Evolutionary conservation across 2,329 filamentous ascomycete genomes (phyloP).

Genomic region (Aspergillus terreus): DNA sequence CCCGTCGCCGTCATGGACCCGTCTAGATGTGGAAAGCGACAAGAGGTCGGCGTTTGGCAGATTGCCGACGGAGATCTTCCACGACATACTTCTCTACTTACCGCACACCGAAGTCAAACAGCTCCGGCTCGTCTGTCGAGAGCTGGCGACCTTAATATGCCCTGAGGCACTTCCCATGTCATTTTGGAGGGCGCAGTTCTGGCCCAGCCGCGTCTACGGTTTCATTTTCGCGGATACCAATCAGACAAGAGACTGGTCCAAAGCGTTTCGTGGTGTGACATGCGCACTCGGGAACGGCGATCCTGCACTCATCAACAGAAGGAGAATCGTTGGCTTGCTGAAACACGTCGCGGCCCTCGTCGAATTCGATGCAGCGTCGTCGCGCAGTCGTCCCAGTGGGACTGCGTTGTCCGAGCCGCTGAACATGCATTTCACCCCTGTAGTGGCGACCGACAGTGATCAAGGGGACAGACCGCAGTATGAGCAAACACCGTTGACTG

Average conservation of each 20-base stretch:
- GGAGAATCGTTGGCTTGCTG: constrained; percentile 8
- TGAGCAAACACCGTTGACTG: no score
- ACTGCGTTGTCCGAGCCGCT: no score
- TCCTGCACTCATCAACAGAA: constrained; percentile 7
- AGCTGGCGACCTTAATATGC: background rate
- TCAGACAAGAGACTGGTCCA: constrained; percentile 8
- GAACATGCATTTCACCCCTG: no score
- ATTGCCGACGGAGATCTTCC: constrained; percentile 2
- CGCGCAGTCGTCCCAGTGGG: background rate
- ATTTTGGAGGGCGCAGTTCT: constrained; percentile 14
- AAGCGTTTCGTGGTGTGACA: constrained; percentile 2
- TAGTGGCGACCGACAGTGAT: no score
- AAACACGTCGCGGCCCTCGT: constrained; percentile 13
- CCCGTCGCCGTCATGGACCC: no score
- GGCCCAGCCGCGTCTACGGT: constrained; percentile 8
- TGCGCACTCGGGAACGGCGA: background rate
- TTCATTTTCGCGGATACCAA: constrained; percentile 11
- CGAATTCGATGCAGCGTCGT: background rate
- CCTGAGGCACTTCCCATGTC: constrained; percentile 7
- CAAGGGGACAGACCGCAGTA: no score
- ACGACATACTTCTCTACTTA: constrained; percentile 8
- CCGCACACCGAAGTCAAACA: background rate
- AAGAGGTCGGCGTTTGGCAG: background rate
- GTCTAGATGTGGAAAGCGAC: no score
- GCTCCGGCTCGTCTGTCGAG: constrained; percentile 4